These are phyloP conservation scores for Trichosporon coremiiforme DNA, from an alignment of 1,284 basidiomycete species.

Conservation along the genomic window DNA sequence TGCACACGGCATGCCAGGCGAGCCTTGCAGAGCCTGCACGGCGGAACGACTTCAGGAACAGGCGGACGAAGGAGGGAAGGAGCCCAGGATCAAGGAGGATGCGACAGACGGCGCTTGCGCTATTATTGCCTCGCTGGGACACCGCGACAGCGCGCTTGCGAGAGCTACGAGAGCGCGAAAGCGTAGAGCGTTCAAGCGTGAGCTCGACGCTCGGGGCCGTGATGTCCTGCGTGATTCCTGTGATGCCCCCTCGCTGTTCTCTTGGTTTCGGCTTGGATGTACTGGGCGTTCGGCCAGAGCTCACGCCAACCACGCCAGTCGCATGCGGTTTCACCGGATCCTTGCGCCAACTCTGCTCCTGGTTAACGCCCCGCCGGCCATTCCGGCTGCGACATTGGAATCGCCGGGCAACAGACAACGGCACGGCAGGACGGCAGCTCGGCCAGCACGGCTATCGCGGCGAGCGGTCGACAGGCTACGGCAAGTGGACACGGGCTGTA, in stretches of 20 bases:
- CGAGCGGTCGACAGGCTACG: not conserved
- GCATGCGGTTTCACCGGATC: slow-evolving; percentile 2
- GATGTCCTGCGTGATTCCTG: not conserved
- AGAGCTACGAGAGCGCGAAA: no score
- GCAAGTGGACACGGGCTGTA: not conserved
- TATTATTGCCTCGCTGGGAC: slow-evolving; percentile 1
- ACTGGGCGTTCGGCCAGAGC: not conserved
- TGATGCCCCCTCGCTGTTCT: not conserved
- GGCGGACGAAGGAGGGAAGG: not conserved
- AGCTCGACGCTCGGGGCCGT: slow-evolving; percentile 1
- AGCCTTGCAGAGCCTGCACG: not conserved
- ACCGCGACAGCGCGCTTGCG: not conserved
- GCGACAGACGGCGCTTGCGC: not conserved
- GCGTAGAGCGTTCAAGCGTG: not conserved
- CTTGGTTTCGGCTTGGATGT: not conserved
- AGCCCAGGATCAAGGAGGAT: not conserved
- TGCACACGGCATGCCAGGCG: not conserved
- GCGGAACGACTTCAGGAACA: not conserved
- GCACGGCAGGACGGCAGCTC: no score
- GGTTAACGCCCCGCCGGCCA: not conserved
- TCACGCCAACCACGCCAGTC: not conserved
- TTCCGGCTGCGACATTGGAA: not conserved
- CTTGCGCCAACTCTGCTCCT: slow-evolving; percentile 4
- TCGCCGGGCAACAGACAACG: not conserved
- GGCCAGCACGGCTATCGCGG: not conserved